Evolutionary conservation across 148 eudicot genomes (phyloP), one percentile per base, ranked within the genome.

Genomic region (Camellia lanceoleosa): DNA sequence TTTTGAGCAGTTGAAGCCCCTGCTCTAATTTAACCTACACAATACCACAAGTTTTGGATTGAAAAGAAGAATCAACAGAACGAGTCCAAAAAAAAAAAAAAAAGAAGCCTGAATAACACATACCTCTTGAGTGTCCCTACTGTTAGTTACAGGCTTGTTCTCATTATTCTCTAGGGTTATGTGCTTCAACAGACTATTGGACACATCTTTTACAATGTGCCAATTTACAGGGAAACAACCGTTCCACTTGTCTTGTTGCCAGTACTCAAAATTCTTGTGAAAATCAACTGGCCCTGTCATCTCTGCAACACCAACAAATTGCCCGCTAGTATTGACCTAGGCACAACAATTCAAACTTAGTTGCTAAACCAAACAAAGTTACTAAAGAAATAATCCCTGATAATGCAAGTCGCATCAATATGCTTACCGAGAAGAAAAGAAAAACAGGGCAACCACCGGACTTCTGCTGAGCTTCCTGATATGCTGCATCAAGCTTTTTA

Each of bases 41-140:
- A 52, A 71, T 43, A 51, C 16, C 20, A 73, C 2, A 12, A 3
- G 12, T 0, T 59, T 41, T 19, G 41, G 60, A 18, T 20, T 3
- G 0, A 19, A 78, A 11, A 7, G 44, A 38, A 51, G 8, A 72
- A 8, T 18, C 47, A 60, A 77, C 38, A 44, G 58, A n/a, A 5
- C 23, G 52, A 74, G 1, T 30, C 38, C 7, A 38, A 43, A 41
- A 5, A n/a, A n/a, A n/a, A n/a, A 30, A 15, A 4, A n/a, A 23
- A 46, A 20, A 61, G n/a, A 12, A 13, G 2, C 16, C 3, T 2
- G n/a, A 23, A 16, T 5, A 4, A 38, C 30, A 38, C 59, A 51
- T 75, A 93, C 97, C 95, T 93, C 97, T 74, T 93, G 97, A n/a
- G 97, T 93, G 56, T 93, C 97, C 81, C 97, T 83, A 76, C 95